Evolutionary conservation across 306 rosid species (phyloP), one percentile per base, ranked within the genome.

Genomic region (Canavalia ensiformis): DNA sequence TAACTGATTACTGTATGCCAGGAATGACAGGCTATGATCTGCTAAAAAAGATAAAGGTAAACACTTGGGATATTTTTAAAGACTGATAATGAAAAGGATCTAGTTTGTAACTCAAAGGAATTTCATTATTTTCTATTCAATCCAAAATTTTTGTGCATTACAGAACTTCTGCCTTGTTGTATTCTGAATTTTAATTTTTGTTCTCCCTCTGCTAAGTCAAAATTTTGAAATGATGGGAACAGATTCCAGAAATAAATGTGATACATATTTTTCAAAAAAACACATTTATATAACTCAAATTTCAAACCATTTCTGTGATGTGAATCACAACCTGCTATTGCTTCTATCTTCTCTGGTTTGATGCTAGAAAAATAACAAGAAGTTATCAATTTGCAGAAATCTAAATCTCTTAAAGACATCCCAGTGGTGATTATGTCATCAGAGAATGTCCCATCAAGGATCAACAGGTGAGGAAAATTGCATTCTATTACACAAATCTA

Each of bases 361-460:
- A 70, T 54, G 72, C 44, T 62, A 72, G 68, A 82, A 57, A 28
- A 76, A 3, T 71, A 73, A 85, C 39, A 13, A 2, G 25, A 67
- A 39, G 35, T 63, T 46, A 44, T 76, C 72, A 11, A 63, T 63
- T 88, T 73, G 78, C 89, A 92, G 98, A 92, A 90, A 87, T 92
- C 97, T 39, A 87, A 91, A 78, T 87, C 90, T 81, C 88, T 92
- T 58, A 92, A 86, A 88, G 97, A 92, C 75, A 93, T 91, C 67
- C 97, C 97, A 28, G 98, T 94, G 56, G 97, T 94, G 75, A 92
- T 94, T 73, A 92, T 92, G 97, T 94, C 98, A 49, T 94, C 98
- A 6, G 97, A 94, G 81, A 91, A 94, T 84, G 89, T 86, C 13
- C 98, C 98, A 65, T 85, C 97, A 75, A 89, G 97, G 70, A 92